A percentile compares a stretch with the other conserved stretches of the same genome.
Conservation (phyloP, 2,329 filamentous ascomycete species). For the Tricladium varicosporioides region DNA sequence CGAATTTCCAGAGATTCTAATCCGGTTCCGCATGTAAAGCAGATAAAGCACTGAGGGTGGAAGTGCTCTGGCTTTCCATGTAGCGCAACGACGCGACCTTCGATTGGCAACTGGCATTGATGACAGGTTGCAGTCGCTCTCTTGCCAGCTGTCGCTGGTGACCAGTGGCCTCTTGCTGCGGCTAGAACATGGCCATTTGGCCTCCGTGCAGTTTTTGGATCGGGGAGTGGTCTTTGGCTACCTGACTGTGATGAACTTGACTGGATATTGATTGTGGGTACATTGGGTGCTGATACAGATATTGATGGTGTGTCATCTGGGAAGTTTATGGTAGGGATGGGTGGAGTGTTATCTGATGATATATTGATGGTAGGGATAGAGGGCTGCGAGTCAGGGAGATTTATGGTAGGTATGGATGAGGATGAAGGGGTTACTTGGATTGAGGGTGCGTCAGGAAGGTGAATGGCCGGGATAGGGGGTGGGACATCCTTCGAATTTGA, state of each 20-base stretch:
- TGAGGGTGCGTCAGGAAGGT: slow-evolving; percentile 41
- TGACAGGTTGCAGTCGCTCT: slow-evolving; percentile 73
- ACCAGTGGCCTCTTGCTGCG: slow-evolving; percentile 49
- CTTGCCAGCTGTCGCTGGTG: slow-evolving; percentile 47
- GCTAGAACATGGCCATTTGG: slow-evolving; percentile 37
- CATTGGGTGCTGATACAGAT: slow-evolving; percentile 23
- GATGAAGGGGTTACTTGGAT: slow-evolving; percentile 41
- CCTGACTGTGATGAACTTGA: slow-evolving; percentile 20
- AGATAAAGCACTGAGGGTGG: slow-evolving; percentile 90
- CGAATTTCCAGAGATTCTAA: slow-evolving; percentile 97
- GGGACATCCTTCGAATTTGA: slow-evolving; percentile 29
- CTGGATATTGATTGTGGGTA: slow-evolving; percentile 50
- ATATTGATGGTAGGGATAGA: slow-evolving; percentile 31
- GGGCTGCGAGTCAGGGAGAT: slow-evolving; percentile 12
- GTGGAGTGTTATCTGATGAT: slow-evolving; percentile 37
- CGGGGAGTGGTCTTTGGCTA: slow-evolving; percentile 36
- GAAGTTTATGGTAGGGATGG: slow-evolving; percentile 32
- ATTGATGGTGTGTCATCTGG: slow-evolving; percentile 27
- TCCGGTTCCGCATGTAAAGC: slow-evolving; percentile 80
- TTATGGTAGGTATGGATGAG: slow-evolving; percentile 18
- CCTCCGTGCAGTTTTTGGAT: slow-evolving; percentile 34
- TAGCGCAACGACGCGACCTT: slow-evolving; percentile 85
- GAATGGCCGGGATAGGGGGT: slow-evolving; percentile 37
- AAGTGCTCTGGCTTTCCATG: slow-evolving; percentile 73
- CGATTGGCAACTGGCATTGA: slow-evolving; percentile 79